Evolutionary conservation across 202 grass and related monocot species (phyloP), one percentile per base, ranked within the genome.

Genomic region (Eragrostis tef): DNA sequence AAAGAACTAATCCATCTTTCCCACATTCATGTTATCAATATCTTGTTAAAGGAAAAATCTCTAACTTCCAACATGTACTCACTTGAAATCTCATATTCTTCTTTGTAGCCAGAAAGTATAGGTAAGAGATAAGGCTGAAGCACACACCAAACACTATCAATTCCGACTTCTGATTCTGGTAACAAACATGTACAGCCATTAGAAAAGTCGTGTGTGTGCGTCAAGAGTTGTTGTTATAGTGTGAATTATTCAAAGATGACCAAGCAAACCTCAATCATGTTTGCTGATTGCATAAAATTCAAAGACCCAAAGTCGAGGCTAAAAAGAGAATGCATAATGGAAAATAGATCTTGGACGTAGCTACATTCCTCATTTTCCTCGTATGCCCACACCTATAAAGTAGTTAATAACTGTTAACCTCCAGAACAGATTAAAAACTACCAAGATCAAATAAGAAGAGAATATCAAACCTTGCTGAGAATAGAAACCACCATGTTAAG

Each of bases 301-400:
- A 86, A 88, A 78, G 88, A 88, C 24, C 74, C 83, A 71, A 84
- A 73, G 83, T 91, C 90, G 15, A 86, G 74, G 75, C 72, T 86
- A 73, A 98, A 93, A 87, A 91, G 67, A 86, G 78, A 83, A 59
- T 78, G 71, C 95, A 91, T 91, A 87, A 91, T 85, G 71, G 76
- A 82, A 85, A 98, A 98, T 31, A 98, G 90, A 65, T 86, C 85
- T 85, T 98, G 90, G 81, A 90, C 71, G 83, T 93, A 89, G 34
- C 95, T 91, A 83, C 81, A 89, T 47, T 98, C 86, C 44, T 98
- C 92, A 83, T 93, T 87, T 91, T 98, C 95, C 84, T 93, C 92
- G 1, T 94, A 98, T 17, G 95, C 69, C 95, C 95, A 98, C 52
- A 98, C 90, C 95, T 98, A 85, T 20, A 67, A 78, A 85, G 49